Conservation (phyloP, 306 rosid genomes). For the Morella rubra region DNA sequence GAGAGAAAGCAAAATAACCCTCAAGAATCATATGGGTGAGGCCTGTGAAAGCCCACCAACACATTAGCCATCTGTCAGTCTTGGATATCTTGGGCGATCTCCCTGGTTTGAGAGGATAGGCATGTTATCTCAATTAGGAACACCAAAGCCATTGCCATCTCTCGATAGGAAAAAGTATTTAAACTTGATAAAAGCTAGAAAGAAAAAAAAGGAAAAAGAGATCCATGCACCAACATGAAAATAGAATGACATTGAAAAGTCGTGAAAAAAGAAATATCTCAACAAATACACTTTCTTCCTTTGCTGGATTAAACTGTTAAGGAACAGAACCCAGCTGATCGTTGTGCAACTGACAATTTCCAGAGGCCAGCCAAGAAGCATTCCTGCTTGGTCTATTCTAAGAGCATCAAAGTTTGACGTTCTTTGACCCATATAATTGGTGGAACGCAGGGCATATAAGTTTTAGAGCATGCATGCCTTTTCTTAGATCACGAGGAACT, state of each 20-base stretch:
- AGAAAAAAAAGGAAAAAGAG: neutral
- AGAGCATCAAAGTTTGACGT: neutral
- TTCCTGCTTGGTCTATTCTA: neutral
- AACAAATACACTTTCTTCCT: neutral
- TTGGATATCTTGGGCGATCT: conserved; percentile 50
- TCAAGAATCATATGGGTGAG: conserved; percentile 77
- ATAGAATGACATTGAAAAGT: neutral
- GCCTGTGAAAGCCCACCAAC: conserved; percentile 98
- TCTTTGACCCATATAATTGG: neutral
- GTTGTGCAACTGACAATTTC: neutral
- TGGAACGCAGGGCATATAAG: neutral
- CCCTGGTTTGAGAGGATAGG: conserved; percentile 42
- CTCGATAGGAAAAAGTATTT: neutral
- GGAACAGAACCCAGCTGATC: neutral
- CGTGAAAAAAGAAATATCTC: neutral
- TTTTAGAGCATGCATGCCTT: neutral
- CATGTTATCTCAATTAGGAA: conserved; percentile 16
- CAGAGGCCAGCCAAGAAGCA: neutral
- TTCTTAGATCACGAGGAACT: neutral
- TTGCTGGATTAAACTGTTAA: neutral
- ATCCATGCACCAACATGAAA: neutral
- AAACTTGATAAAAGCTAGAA: no score
- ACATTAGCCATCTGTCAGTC: conserved; percentile 75
- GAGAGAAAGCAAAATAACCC: conserved; percentile 79
- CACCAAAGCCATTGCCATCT: neutral